These are phyloP conservation scores for Erodium moschatum DNA, from an alignment of 441 rosid genomes.

Conservation along the genomic window DNA sequence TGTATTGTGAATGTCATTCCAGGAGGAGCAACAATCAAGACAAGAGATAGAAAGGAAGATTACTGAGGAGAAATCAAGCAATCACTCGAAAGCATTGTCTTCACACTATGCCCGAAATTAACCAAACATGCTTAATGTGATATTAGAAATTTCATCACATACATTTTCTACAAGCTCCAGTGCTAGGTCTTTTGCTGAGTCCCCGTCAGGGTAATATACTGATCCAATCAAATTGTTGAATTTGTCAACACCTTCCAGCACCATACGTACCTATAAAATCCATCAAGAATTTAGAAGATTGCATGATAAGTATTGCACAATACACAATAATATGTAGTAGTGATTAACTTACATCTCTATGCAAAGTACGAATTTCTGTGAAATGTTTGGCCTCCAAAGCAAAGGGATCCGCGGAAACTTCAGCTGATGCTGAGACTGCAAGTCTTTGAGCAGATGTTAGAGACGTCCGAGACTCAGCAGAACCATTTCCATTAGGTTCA, in stretches of 20 bases:
- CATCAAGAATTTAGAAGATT: constrained; percentile 25
- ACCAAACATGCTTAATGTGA: constrained; percentile 15
- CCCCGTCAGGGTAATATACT: constrained; percentile 76
- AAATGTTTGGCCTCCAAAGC: constrained; percentile 78
- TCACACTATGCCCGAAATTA: constrained; percentile 30
- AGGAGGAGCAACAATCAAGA: too few relatives aligned
- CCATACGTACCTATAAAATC: constrained; percentile 73
- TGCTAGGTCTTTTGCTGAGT: constrained; percentile 73
- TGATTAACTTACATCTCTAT: constrained; percentile 62
- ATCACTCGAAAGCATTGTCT: too few relatives aligned
- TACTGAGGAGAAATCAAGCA: too few relatives aligned
- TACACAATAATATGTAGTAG: constrained; percentile 12
- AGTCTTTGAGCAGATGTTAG: constrained; percentile 90
- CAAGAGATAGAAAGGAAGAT: too few relatives aligned
- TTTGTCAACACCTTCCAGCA: constrained; percentile 92
- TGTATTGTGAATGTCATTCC: too few relatives aligned
- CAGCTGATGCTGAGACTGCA: constrained; percentile 51
- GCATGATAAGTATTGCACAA: constrained; percentile 12
- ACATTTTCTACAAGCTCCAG: constrained; percentile 91
- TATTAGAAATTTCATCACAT: constrained; percentile 23
- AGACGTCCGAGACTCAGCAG: constrained; percentile 52
- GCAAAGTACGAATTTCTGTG: constrained; percentile 75
- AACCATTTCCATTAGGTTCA: constrained; percentile 57
- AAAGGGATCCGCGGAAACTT: constrained; percentile 71
- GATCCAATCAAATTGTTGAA: constrained; percentile 90